Base-by-base conservation (phyloP, 202 grass and related monocot species). In the Setaria viridis region DNA sequence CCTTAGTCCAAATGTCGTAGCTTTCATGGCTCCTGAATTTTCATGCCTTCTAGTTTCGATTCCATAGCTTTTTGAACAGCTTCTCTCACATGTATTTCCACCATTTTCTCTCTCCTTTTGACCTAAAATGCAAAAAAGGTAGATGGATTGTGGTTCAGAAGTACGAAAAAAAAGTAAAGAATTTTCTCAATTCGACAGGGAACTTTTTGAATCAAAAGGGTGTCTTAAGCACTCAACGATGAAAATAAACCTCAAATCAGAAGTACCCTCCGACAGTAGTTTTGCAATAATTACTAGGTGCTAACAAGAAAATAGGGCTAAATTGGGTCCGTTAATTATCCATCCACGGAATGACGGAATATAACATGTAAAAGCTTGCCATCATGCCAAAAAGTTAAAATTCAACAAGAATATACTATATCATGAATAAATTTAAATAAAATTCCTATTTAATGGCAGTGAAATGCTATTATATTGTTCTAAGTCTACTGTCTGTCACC, bases 31-130 rank as follows among this genome's bases (percentile, higher is more conserved):
- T 65, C 93, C 93, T 95, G 77, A 76, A 79, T 64, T 37, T 37
- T 74, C 9, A 60, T 56, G 10, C 50, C 67, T 76, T 72, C 66
- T 29, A 95, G 93, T 89, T 98, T 88, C 43, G 89, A 89, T 85
- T 95, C 95, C 84, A 92, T 93, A 60, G 95, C 95, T 77, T 95
- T 92, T 76, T 98, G 93, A 37, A 95, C 81, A 87, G 95, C 95
- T 84, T 93, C 88, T 82, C 83, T 89, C 50, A 93, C 93, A 67
- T 87, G 71, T 84, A 93, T 82, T 48, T 87, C 87, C 39, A 70
- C 84, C 85, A 93, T 87, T 90, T 87, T 98, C 77, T 98, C 93
- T 85, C 95, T 98, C 86, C 55, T 90, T 63, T 45, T 74, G 69
- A 98, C 82, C 94, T 97, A 71, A 72, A 75, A 56, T 39, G 41